Evolutionary conservation across 495 filamentous ascomycete species (phyloP), one percentile per base, ranked within the genome.

Genomic region (Aspergillus baeticus): DNA sequence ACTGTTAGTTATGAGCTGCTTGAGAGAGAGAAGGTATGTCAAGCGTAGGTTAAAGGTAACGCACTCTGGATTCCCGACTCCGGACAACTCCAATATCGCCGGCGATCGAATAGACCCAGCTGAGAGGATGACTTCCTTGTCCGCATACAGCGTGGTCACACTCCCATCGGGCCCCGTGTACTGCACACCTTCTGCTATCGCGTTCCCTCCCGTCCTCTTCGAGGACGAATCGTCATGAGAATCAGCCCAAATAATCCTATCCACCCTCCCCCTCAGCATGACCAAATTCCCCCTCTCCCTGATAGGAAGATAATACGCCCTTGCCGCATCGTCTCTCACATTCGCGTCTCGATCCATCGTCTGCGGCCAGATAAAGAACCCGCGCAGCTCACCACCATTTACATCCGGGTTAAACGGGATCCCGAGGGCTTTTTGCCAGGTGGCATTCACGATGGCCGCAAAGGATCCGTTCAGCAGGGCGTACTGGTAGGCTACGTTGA

Each of bases 81-180:
- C 85, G 0, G 86, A 89, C 0, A 84, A 74, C 60, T 88, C 84
- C 10, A 88, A 72, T 2, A 88, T 64, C 1, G 70, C 63, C 5
- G 86, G 83, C 0, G 85, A 78, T 13, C 78, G 75, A 17, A 80
- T 69, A 10, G 79, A 62, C 8, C 86, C 86, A n/a, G 78, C 79
- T 1, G 84, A 82, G 1, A 86, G 58, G 38, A 89, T 76, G 2
- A 88, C 80, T 34, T 85, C 80, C 35, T 74, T 81, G 10, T 63
- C 68, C 1, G 79, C 85, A 38, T 60, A 68, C 17, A 87, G 59
- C 1, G 60, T 72, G 4, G 4, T 29, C 4, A 29, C 8, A 29
- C 26, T 29, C 26, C 26, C 26, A 29, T 29, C 26, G 26, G 26
- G 26, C 4, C 8, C 26, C 4, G 26, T 29, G 8, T 29, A 29